Conservation (phyloP, 2,329 filamentous ascomycete species). For the Cladosporium sp. region DNA sequence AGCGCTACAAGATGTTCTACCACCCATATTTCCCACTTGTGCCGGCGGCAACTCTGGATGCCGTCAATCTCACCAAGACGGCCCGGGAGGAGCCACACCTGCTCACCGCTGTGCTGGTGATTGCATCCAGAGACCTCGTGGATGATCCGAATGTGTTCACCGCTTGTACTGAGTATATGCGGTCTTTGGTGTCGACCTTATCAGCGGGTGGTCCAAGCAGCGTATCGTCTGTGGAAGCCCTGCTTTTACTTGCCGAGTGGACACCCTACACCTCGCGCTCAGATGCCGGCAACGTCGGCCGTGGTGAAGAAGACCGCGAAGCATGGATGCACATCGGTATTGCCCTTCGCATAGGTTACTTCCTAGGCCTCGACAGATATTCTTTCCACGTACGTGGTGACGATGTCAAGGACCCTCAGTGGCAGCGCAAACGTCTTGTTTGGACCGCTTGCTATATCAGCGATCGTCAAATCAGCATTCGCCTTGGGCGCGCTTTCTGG, state of each 20-base stretch:
- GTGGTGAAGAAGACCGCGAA: slow-evolving; percentile 69
- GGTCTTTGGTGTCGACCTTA: slow-evolving; percentile 61
- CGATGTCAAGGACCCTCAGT: slow-evolving; percentile 55
- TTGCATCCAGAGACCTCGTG: slow-evolving; percentile 66
- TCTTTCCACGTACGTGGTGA: slow-evolving; percentile 57
- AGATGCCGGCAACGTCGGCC: slow-evolving; percentile 59
- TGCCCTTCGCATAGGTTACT: slow-evolving; percentile 65
- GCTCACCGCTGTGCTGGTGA: slow-evolving; percentile 65
- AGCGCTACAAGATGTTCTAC: slow-evolving; percentile 61
- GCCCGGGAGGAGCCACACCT: slow-evolving; percentile 62
- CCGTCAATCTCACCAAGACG: slow-evolving; percentile 50
- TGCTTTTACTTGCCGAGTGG: slow-evolving; percentile 69
- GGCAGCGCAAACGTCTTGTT: slow-evolving; percentile 61
- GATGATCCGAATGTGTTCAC: slow-evolving; percentile 61
- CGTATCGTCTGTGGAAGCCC: slow-evolving; percentile 66
- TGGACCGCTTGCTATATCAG: slow-evolving; percentile 67
- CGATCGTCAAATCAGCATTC: slow-evolving; percentile 65
- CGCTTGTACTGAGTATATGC: slow-evolving; percentile 66
- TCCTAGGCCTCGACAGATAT: slow-evolving; percentile 65
- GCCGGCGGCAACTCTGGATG: slow-evolving; percentile 55
- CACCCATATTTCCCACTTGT: slow-evolving; percentile 69
- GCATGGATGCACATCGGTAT: slow-evolving; percentile 75
- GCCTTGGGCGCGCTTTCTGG: slow-evolving; percentile 70
- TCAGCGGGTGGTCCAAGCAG: slow-evolving; percentile 63
- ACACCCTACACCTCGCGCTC: slow-evolving; percentile 61